A percentile compares a stretch with the other conserved stretches of the same genome.
phyloP scores from a whole-genome alignment of 495 filamentous ascomycete species.

The Niebla homalea region DNA sequence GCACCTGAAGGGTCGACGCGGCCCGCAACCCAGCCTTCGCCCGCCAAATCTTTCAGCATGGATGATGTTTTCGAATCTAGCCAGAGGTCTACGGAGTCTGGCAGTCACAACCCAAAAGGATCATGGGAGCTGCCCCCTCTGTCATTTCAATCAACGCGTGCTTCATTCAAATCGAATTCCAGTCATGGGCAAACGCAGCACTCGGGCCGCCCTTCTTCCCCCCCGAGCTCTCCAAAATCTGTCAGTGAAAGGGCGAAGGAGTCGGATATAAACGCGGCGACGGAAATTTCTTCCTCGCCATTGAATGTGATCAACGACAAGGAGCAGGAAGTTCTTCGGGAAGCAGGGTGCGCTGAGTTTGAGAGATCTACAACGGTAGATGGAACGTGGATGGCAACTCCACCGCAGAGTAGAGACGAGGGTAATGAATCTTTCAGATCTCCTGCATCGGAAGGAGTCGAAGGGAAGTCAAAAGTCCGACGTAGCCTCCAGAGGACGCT shows the following conservation, averaged over 20 bases:
- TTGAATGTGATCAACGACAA: constrained; percentile 30
- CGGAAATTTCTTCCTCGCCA: constrained; percentile 24
- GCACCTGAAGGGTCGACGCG: constrained; percentile 17
- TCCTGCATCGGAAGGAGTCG: constrained; percentile 25
- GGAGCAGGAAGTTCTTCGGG: constrained; percentile 37
- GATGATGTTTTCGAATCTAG: constrained; percentile 20
- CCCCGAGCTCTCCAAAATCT: constrained; percentile 9
- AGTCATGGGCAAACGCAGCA: constrained; percentile 4
- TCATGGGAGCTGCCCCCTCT: constrained; percentile 41
- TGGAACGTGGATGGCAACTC: constrained; percentile 24
- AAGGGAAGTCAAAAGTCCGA: constrained; percentile 50
- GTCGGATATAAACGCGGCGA: constrained; percentile 1
- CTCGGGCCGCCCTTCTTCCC: background rate
- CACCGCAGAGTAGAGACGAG: constrained; percentile 26
- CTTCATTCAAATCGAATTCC: constrained; percentile 7
- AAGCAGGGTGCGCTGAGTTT: constrained; percentile 32
- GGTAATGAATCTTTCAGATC: constrained; percentile 23
- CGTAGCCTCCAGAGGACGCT: constrained; percentile 92
- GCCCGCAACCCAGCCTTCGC: constrained; percentile 15
- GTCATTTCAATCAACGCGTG: constrained; percentile 16
- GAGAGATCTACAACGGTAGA: constrained; percentile 25
- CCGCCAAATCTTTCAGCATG: constrained; percentile 18
- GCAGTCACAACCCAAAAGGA: constrained; percentile 35
- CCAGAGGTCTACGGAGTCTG: constrained; percentile 20
- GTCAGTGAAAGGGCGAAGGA: constrained; percentile 4